Percentiles rank a stretch among this genome's conserved stretches.
phyloP scores from a whole-genome alignment of 805 yeast genomes.

The Yamadazyma nakazawae region DNA sequence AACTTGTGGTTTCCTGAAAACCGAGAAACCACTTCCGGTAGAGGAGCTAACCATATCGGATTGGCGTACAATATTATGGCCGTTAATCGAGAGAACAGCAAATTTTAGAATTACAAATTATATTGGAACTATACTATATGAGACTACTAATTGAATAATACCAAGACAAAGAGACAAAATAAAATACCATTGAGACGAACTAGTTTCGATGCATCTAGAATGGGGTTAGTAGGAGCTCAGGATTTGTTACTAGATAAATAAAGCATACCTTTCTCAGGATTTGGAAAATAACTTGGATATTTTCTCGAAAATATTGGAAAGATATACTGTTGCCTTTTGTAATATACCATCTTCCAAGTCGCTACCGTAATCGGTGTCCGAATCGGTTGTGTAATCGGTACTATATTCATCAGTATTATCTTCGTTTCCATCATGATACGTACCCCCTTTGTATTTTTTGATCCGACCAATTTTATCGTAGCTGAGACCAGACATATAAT shows the following conservation, averaged over 20 bases:
- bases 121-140: slow-evolving; percentile 2
- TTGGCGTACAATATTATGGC: slow-evolving; percentile 21
- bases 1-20: slow-evolving; percentile 29
- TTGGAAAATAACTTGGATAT: slow-evolving; percentile 7
- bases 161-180: not conserved
- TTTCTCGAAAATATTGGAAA: slow-evolving; percentile 5
- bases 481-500: slow-evolving; percentile 18
- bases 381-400: slow-evolving; percentile 6
- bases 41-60: slow-evolving; percentile 12
- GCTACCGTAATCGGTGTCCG: slow-evolving; percentile 5
- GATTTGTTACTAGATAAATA: not conserved
- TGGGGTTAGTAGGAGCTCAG: not conserved
- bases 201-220: not conserved
- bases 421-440: slow-evolving; percentile 30
- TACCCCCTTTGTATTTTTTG: slow-evolving; percentile 32
- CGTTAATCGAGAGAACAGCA: slow-evolving; percentile 11
- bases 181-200: not conserved
- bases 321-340: slow-evolving; percentile 7
- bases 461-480: slow-evolving; percentile 17
- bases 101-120: slow-evolving; percentile 8
- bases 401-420: slow-evolving; percentile 4
- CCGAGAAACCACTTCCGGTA: slow-evolving; percentile 10
- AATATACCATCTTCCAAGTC: slow-evolving; percentile 3
- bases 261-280: not conserved
- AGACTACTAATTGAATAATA: not conserved